Evolutionary conservation across 176 grass and related monocot genomes (phyloP).

Genomic region (Saccharum spontaneum): DNA sequence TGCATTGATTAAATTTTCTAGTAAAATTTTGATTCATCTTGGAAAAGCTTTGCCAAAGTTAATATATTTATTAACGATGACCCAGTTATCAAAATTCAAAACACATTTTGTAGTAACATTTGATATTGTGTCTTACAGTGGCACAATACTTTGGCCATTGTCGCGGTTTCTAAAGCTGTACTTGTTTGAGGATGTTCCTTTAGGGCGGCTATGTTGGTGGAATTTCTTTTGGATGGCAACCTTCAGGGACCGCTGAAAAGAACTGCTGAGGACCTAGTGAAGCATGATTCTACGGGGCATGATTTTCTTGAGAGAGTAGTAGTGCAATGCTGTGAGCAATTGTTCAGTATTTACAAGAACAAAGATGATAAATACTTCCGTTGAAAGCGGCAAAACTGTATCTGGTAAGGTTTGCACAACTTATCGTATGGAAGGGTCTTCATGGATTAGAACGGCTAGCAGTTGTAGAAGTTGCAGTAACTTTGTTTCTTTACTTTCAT

Average conservation of each 20-base stretch:
- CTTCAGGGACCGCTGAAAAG: slow-evolving; percentile 28
- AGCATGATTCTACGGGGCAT: background rate
- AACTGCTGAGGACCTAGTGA: slow-evolving; percentile 15
- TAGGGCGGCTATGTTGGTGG: slow-evolving; percentile 12
- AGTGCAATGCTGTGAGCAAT: background rate
- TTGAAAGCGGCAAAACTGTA: background rate
- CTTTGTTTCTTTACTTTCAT: background rate
- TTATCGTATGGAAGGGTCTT: background rate
- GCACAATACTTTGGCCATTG: background rate
- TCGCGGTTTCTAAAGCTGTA: slow-evolving; percentile 24
- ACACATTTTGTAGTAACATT: background rate
- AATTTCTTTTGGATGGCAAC: slow-evolving; percentile 46
- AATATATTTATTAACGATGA: background rate
- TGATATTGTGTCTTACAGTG: background rate
- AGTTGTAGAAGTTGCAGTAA: background rate
- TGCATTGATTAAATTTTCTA: slow-evolving; percentile 2
- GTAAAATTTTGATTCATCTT: background rate
- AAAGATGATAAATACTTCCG: slow-evolving; percentile 48
- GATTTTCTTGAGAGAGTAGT: background rate
- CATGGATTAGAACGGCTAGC: background rate
- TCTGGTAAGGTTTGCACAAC: background rate
- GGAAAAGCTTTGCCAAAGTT: background rate
- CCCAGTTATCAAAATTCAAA: background rate
- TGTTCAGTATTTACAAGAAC: slow-evolving; percentile 35
- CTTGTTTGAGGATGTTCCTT: slow-evolving; percentile 8